phyloP scores from a whole-genome alignment of 2,329 filamentous ascomycete genomes.

The Calonectria pteridis region DNA sequence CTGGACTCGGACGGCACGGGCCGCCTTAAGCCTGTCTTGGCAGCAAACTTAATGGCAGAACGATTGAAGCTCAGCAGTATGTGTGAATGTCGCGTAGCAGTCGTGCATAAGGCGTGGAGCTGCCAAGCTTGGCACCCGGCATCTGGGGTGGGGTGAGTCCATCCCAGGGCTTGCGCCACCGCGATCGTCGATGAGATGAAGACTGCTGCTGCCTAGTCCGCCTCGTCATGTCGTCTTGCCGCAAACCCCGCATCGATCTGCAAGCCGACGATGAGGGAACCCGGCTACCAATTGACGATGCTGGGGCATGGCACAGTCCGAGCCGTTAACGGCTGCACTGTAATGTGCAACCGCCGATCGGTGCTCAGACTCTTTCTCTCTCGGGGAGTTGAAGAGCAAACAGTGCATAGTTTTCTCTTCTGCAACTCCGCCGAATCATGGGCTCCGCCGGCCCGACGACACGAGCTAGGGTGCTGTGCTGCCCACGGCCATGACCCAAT shows the following conservation, averaged over 20 bases:
- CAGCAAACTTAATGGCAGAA: neutral
- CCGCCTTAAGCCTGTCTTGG: neutral
- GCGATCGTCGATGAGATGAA: neutral
- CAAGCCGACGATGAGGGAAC: too few species aligned
- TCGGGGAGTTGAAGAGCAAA: neutral
- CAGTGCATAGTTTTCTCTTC: neutral
- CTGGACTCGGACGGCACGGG: neutral
- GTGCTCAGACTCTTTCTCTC: too few species aligned
- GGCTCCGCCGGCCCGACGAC: neutral
- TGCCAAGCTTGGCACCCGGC: neutral
- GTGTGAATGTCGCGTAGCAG: too few species aligned
- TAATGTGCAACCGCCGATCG: neutral
- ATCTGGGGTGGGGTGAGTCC: neutral
- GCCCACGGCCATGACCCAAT: neutral
- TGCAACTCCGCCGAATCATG: neutral
- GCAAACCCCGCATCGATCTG: neutral
- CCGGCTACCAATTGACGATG: too few species aligned
- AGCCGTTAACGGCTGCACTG: neutral
- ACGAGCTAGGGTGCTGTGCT: neutral
- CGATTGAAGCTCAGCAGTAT: too few species aligned
- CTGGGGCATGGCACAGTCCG: neutral
- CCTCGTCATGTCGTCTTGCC: neutral
- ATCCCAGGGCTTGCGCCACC: neutral
- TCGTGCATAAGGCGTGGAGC: neutral
- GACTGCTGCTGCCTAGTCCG: neutral